These are phyloP conservation scores for Penicillium bialowiezense DNA, from an alignment of 495 filamentous ascomycete species.

Conservation along the genomic window DNA sequence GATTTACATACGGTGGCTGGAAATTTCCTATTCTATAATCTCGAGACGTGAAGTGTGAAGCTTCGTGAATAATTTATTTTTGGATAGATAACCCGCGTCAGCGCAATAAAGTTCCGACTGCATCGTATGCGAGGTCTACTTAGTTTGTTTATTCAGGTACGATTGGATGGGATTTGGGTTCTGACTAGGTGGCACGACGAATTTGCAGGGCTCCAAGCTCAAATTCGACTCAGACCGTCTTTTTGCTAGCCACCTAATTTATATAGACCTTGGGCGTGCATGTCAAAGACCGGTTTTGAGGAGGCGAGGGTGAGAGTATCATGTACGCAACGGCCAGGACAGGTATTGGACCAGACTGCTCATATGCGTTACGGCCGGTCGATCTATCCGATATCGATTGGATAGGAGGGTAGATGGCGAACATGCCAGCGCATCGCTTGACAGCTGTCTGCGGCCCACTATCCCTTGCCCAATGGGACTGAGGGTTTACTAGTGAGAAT, in stretches of 20 bases:
- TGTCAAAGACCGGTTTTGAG: not conserved
- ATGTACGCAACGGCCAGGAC: not conserved
- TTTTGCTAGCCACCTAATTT: not conserved
- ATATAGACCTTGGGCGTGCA: not conserved
- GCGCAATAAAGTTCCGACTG: constrained; percentile 3
- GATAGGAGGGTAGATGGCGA: constrained; percentile 1
- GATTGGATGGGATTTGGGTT: constrained; percentile 1
- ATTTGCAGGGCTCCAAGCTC: not conserved
- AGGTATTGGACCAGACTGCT: not conserved
- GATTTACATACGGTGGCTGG: not conserved
- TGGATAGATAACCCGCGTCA: not conserved
- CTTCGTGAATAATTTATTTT: not conserved
- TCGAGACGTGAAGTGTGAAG: no score
- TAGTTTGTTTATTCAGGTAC: not conserved
- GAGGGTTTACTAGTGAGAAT: not conserved
- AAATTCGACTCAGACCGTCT: constrained; percentile 4
- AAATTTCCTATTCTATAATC: no score
- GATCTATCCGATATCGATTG: constrained; percentile 9
- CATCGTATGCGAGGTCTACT: not conserved
- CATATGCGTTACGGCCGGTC: constrained; percentile 2
- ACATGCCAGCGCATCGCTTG: constrained; percentile 9
- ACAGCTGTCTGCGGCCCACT: constrained; percentile 5
- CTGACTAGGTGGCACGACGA: not conserved
- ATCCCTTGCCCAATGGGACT: constrained; percentile 1
- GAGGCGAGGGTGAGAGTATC: constrained; percentile 1